Evolutionary conservation across 2,329 filamentous ascomycete genomes (phyloP), one percentile per base, ranked within the genome.

Genomic region (Hymenoscyphus albidus): DNA sequence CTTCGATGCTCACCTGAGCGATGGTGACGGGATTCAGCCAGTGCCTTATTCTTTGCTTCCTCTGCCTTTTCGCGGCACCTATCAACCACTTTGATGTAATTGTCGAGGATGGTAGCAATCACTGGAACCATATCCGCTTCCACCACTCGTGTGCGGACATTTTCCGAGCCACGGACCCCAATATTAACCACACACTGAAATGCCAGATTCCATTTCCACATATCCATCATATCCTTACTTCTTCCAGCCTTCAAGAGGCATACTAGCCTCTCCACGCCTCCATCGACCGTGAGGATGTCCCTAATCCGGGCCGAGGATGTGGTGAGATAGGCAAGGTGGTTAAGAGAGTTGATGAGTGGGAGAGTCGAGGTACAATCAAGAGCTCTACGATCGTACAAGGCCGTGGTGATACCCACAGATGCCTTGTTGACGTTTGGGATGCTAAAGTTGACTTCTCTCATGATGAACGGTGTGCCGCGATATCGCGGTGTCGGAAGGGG

Each of bases 181-280:
- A 99, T 98, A 78, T 99, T 99, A 76, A 99, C 95, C 69, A 98
- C 93, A 77, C 95, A 99, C 79, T 98, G 95, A 78, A 99, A 99
- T 62, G 95, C 95, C 68, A 99, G 84, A 75, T 97, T 99, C 95
- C 95, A 99, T 80, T 98, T 98, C 95, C 95, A 99, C 91, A 97
- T 97, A 77, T 97, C 94, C 94, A 98, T 97, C 88, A 97, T 90
- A 77, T 99, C 94, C 79, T 93, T 96, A 80, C 92, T 97, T 76
- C 95, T 86, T 68, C 95, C 95, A 79, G 97, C 92, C 79, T 99
- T 99, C 77, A 99, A 86, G 75, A 99, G 97, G 84, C 93, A 97
- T 76, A 99, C 92, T 71, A 99, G 82, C 70, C 94, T 84, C 81
- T 99, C 95, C 77, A 99, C 95, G 68, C 95, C 95, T 78, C 95